Conservation (phyloP, 345 rosid species). For the Balakata baccata region DNA sequence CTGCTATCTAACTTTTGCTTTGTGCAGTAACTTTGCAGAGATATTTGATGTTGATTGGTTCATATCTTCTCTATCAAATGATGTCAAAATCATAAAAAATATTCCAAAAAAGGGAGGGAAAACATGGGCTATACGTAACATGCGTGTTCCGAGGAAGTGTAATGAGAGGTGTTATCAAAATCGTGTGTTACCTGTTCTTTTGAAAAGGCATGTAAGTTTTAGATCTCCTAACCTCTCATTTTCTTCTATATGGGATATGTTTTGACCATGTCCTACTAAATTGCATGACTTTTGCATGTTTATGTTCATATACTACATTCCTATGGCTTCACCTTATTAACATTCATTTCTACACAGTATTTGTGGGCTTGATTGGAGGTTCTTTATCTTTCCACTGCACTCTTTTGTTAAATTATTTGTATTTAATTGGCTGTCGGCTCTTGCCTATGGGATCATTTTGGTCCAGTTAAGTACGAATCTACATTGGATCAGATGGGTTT, state of each 20-base stretch:
- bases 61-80: constrained; percentile 71
- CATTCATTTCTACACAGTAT: background rate
- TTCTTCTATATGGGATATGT: background rate
- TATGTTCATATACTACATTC: background rate
- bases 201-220: constrained; percentile 99
- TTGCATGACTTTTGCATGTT: background rate
- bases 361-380: too few species aligned
- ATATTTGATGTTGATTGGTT: constrained; percentile 85
- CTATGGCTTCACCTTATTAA: too few species aligned
- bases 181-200: constrained; percentile 85
- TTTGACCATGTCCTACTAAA: background rate
- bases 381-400: background rate
- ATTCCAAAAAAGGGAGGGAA: constrained; percentile 71
- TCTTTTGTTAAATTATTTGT: background rate
- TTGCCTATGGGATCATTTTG: background rate
- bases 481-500: background rate
- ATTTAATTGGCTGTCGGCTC: background rate
- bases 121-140: constrained; percentile 49
- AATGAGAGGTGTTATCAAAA: constrained; percentile 78
- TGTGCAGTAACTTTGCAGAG: constrained; percentile 75
- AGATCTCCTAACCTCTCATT: constrained; percentile 15
- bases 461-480: background rate
- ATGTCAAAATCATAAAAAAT: constrained; percentile 79
- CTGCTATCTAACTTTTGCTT: constrained; percentile 1
- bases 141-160: constrained; percentile 98